Percentiles rank a stretch among this genome's conserved stretches.
Conservation (phyloP, 495 filamentous ascomycete species). For the Haplographium delicatum region DNA sequence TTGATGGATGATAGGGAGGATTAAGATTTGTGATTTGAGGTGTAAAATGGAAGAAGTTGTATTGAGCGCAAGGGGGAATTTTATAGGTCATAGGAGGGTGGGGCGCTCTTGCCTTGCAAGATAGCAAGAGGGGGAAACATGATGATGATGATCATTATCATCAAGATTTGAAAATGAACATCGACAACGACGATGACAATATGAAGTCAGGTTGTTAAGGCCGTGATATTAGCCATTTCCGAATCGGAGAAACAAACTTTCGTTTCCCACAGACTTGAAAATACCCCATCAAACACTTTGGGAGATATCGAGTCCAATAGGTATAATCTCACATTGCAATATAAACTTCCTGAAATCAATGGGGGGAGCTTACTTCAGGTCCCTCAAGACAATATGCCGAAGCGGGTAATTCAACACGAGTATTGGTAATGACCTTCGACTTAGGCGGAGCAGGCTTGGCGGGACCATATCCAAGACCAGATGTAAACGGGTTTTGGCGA, state of each 20-base stretch:
- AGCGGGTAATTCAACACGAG: constrained; percentile 20
- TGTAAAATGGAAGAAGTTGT: neutral
- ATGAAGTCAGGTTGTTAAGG: too few species aligned
- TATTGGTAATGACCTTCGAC: constrained; percentile 13
- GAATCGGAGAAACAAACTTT: too few species aligned
- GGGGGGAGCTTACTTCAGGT: neutral
- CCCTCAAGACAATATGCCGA: constrained; percentile 11
- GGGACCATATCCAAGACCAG: constrained; percentile 28
- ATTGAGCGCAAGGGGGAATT: neutral
- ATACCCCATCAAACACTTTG: too few species aligned
- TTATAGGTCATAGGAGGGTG: neutral
- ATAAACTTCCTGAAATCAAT: too few species aligned
- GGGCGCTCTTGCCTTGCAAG: neutral
- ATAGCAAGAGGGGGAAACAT: too few species aligned
- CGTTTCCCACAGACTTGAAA: too few species aligned
- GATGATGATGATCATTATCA: too few species aligned
- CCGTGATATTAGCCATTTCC: too few species aligned
- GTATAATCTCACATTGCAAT: too few species aligned
- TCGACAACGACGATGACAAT: too few species aligned
- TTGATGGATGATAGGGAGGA: neutral
- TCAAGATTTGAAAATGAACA: too few species aligned
- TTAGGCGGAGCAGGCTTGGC: constrained; percentile 15
- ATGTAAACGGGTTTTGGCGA: constrained; percentile 11
- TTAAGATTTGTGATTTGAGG: neutral
- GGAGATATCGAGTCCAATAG: too few species aligned